Conservation (phyloP, 345 rosid genomes). For the Linum tenue region DNA sequence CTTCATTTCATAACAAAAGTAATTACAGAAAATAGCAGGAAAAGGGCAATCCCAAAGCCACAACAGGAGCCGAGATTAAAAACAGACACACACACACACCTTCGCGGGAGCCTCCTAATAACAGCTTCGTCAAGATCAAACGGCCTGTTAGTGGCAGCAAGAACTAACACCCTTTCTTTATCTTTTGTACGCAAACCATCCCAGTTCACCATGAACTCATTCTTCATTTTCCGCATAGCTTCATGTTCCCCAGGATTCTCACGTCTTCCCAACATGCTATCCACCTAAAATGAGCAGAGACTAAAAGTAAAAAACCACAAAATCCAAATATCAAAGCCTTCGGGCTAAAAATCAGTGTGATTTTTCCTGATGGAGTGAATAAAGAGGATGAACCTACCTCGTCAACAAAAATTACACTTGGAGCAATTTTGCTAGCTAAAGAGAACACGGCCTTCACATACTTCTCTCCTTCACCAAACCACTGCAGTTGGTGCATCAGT, state of each 20-base stretch:
- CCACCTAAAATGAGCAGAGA: conserved; percentile 48
- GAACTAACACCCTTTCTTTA: conserved; percentile 88
- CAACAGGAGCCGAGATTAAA: too few relatives aligned
- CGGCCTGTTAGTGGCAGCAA: conserved; percentile 94
- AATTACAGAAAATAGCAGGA: too few relatives aligned
- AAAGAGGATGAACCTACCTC: conserved; percentile 50
- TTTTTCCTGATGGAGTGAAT: too few relatives aligned
- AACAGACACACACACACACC: conserved; percentile 25
- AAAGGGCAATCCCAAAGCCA: too few relatives aligned
- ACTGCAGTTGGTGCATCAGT: conserved; percentile 43
- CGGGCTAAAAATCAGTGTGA: too few relatives aligned
- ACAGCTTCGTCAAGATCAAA: conserved; percentile 99
- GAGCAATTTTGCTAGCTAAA: conserved; percentile 96
- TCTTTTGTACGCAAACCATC: conserved; percentile 95
- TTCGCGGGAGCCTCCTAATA: conserved; percentile 91
- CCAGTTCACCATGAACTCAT: conserved; percentile 98
- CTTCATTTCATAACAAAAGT: neutral
- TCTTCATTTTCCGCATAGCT: conserved; percentile 99
- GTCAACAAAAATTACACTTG: conserved; percentile 90
- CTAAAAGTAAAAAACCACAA: neutral
- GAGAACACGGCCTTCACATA: conserved; percentile 98
- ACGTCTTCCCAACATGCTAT: conserved; percentile 97
- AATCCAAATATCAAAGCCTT: too few relatives aligned
- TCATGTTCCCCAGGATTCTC: conserved; percentile 99
- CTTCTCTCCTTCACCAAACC: conserved; percentile 99